Percentiles rank a stretch among this genome's conserved stretches.
phyloP scores from a whole-genome alignment of 805 yeast genomes.

The Saccharomycopsis sp. region DNA sequence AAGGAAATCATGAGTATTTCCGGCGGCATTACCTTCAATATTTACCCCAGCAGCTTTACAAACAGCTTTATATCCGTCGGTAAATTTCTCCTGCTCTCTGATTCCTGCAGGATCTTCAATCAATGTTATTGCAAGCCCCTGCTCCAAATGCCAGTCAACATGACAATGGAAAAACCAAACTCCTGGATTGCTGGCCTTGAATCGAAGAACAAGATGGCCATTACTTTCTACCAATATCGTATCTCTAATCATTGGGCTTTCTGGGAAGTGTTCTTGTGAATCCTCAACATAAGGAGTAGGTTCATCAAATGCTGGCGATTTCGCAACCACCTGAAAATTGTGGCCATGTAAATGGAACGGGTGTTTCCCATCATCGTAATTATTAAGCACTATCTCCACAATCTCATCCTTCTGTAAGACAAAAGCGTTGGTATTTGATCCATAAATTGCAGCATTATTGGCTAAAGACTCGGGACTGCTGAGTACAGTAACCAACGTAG shows the following conservation, averaged over 20 bases:
- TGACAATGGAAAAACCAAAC: slow-evolving; percentile 95
- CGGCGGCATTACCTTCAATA: slow-evolving; percentile 68
- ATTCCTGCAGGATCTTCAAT: slow-evolving; percentile 62
- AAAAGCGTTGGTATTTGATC: slow-evolving; percentile 59
- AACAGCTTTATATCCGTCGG: slow-evolving; percentile 41
- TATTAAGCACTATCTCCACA: slow-evolving; percentile 72
- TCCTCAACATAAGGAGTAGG: slow-evolving; percentile 51
- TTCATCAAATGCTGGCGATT: slow-evolving; percentile 47
- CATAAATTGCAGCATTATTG: slow-evolving; percentile 57
- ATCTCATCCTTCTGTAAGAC: slow-evolving; percentile 55
- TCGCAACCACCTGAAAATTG: slow-evolving; percentile 53
- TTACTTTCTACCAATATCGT: slow-evolving; percentile 61
- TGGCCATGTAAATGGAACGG: slow-evolving; percentile 80
- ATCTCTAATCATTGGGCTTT: slow-evolving; percentile 61
- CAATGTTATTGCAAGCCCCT: slow-evolving; percentile 68
- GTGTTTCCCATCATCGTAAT: slow-evolving; percentile 72
- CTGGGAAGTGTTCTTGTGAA: slow-evolving; percentile 41
- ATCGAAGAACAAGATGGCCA: slow-evolving; percentile 64
- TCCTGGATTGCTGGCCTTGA: slow-evolving; percentile 84
- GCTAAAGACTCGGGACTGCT: slow-evolving; percentile 52
- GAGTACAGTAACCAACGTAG: slow-evolving; percentile 59
- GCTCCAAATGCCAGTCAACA: slow-evolving; percentile 78
- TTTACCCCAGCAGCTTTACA: slow-evolving; percentile 45
- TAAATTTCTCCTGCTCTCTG: slow-evolving; percentile 36
- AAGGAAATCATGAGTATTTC: slow-evolving; percentile 46